Evolutionary conservation across 768 basidiomycete genomes (phyloP), one percentile per base, ranked within the genome.

Genomic region (Suillus placidus): DNA sequence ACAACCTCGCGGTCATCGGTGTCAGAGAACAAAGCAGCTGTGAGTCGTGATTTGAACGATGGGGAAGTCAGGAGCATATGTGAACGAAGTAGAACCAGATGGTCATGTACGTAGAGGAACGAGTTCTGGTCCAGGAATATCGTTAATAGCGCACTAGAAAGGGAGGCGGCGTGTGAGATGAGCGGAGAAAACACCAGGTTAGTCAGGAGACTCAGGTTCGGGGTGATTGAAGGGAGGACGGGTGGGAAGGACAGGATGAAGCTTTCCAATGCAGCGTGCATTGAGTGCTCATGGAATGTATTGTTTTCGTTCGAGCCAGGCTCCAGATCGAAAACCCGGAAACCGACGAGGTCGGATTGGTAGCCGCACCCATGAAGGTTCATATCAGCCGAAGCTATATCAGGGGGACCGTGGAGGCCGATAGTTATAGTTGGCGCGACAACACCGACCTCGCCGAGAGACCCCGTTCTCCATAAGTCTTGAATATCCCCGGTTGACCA

Each of bases 11-110:
- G 81, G 32, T 86, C 85, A 38, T 86, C 87, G 0, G 84, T 81
- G 68, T 95, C 92, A 0, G 90, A 90, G 76, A 96, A 95, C 16
- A 97, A 79, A 0, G 95, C 92, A 2, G 78, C 78, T 18, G 84
- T 80, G 14, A 97, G 83, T 6, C 90, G 85, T 8, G 83, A 81
- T 70, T 88, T 89, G 80, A 96, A 97, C 1, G 88, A 77, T 37
- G 89, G 87, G 0, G 88, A 86, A 1, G 90, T 87, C 55, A 95
- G 79, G 18, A 94, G 80, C 60, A 95, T 83, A 70, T 92, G 94
- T 4, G 90, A 90, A 23, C 90, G 87, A 47, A 94, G 80, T 54
- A 94, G 81, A 32, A 79, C 70, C 35, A 93, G 83, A 69, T 94
- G 93, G 1, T 86, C 79, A 56, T 82, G 85, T 43, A 95, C 80